phyloP scores from a whole-genome alignment of 1,139 yeast genomes.

The Sugiyamaella neomexicana region DNA sequence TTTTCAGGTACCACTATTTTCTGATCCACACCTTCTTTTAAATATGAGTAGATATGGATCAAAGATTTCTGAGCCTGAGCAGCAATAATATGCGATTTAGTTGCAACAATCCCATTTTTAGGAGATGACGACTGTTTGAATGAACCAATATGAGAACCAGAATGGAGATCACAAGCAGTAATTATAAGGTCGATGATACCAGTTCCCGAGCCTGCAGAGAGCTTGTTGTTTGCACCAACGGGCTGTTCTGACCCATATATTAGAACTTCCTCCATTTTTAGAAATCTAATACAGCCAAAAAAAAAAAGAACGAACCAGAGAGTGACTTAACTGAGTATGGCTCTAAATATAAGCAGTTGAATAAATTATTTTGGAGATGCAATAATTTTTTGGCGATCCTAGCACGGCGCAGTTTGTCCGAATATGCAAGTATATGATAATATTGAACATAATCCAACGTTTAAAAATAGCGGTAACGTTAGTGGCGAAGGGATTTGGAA shows the following conservation, averaged over 20 bases:
- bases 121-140: slow-evolving; percentile 41
- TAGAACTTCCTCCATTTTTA: slow-evolving; percentile 34
- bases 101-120: slow-evolving; percentile 48
- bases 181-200: slow-evolving; percentile 26
- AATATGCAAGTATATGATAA: not conserved
- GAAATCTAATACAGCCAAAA: too few relatives aligned
- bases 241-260: slow-evolving; percentile 31
- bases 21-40: slow-evolving; percentile 81
- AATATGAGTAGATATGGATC: slow-evolving; percentile 69
- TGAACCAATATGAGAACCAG: slow-evolving; percentile 32
- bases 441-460: too few relatives aligned
- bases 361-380: not conserved
- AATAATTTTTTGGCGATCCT: slow-evolving; percentile 3
- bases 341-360: too few relatives aligned
- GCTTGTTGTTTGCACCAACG: slow-evolving; percentile 15
- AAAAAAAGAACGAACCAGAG: too few relatives aligned
- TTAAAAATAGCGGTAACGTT: too few relatives aligned
- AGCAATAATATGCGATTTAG: slow-evolving; percentile 55
- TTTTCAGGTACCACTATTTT: slow-evolving; percentile 84
- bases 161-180: slow-evolving; percentile 31
- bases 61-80: slow-evolving; percentile 71
- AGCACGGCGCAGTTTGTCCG: slow-evolving; percentile 1
- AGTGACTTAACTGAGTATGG: too few relatives aligned
- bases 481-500: too few relatives aligned
- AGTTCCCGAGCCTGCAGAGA: slow-evolving; percentile 20